Base-by-base conservation (phyloP, 352 stramenopile genomes). In the Lagenidium giganteum region DNA sequence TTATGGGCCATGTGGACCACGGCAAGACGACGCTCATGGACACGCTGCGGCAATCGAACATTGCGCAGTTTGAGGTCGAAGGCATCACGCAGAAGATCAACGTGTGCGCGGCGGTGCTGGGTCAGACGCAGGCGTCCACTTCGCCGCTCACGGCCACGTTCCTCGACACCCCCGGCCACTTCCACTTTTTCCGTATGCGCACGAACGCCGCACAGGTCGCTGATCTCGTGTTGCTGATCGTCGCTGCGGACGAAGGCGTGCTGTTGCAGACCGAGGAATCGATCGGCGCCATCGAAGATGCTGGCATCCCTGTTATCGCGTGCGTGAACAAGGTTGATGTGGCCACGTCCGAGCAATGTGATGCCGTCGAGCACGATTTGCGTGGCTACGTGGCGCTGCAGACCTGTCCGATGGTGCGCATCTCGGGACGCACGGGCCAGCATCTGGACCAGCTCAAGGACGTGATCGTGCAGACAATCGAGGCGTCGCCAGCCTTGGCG, bases 1-100 rank as follows among this genome's bases (percentile, higher is more conserved):
- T 99, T 28, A 99, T 99, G 96, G 97, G 97, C 26, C 97, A 99
- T 62, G 96, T 99, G 20, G 96, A 99, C 73, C 97, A 99, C 67
- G 97, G 97, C 51, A 99, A 99, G 63, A 99, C 97, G 12, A 98
- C 93, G 14, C 66, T 99, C 8, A 78, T 99, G 27, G 97, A 99
- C 65, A 75, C 81, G 12, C 75, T 99, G 38, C 71, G 96, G 13
- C 41, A 54, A n/a, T 28, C 67, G 11, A 85, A 86, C 27, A 85
- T 99, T n/a, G 96, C 95, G 16, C 74, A 79, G 6, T 85, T 77
- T 28, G 97, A 99, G 64, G 83, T 93, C 5, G 94, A 97, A 16
- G 95, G 96, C 47, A 99, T 99, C 68, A 99, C 97, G 2, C 97
- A 99, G 68, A 88, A 89, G 48, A 98, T 99, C 61, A 88, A 89